Conservation (phyloP, 176 grass and related monocot species). For the Carex scoparia region DNA sequence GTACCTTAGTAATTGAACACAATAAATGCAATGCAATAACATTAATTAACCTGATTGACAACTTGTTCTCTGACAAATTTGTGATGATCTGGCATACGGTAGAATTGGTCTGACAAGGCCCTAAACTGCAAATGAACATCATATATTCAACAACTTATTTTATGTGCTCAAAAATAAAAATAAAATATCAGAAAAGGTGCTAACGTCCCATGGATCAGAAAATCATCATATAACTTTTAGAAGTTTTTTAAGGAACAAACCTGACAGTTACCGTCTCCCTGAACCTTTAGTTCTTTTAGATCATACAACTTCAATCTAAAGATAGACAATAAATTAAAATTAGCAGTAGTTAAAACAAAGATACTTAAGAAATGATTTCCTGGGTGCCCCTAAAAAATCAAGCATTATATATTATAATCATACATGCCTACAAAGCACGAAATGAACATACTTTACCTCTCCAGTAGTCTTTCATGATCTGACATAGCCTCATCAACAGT, state of each 20-base stretch:
- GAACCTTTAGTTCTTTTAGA: conserved; percentile 74
- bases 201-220: neutral
- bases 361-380: neutral
- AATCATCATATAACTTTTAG: neutral
- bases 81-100: conserved; percentile 64
- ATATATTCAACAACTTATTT: neutral
- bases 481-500: conserved; percentile 77
- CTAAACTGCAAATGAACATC: conserved; percentile 49
- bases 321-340: conserved; percentile 14
- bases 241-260: conserved; percentile 26
- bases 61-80: conserved; percentile 80
- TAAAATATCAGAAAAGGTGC: neutral
- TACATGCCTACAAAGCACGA: neutral
- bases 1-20: neutral
- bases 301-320: conserved; percentile 72
- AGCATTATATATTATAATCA: neutral
- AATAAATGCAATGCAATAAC: neutral
- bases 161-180: neutral
- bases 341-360: neutral
- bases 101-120: conserved; percentile 86
- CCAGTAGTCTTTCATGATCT: conserved; percentile 83
- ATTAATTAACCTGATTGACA: conserved; percentile 61
- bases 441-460: conserved; percentile 39
- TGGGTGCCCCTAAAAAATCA: neutral
- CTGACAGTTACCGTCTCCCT: conserved; percentile 97